Evolutionary conservation across 2,329 filamentous ascomycete species (phyloP), one percentile per base, ranked within the genome.

Genomic region (Diaporthe caulivora): DNA sequence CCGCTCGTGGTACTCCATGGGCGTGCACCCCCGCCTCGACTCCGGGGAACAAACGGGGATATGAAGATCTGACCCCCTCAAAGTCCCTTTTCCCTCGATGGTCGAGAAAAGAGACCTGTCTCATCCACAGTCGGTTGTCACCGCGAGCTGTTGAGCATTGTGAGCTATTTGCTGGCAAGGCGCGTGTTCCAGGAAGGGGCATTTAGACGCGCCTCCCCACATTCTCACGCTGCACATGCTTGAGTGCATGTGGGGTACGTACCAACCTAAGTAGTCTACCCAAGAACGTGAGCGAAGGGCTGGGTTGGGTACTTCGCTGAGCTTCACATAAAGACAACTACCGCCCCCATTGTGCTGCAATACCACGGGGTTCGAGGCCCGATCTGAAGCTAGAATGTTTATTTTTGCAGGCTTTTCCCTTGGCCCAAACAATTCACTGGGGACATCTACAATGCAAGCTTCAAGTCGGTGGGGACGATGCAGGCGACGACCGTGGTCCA

Each of bases 1-100:
- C 74, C 91, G 85, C 60, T 86, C 83, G 80, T 90, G 86, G 79
- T 91, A 90, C 79, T 90, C 88, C 89, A 91, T 91, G 74, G 54
- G 37, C 57, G 34, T 57, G 26, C 18, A 17, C 40, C 58, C 26
- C 54, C 29, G 51, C 51, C 51, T 57, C 11, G 31, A 72, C 8
- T n/a, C 42, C 7, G n/a, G 67, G 24, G 18, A 64, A 42, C 9
- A 24, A 55, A 34, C 37, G 26, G n/a, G 37, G 31, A 67, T n/a
- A 31, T 31, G 15, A 51, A 53, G 21, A 9, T 21, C 24, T 24
- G 49, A 29, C 17, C 29, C 40, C 29, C 40, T 57, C n/a, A 37
- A 10, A 18, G 31, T 11, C 29, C 26, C 13, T 37, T 40, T 8
- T 10, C 26, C 37, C 21, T 37, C 47, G n/a, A 31, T 26, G n/a